Conservation (phyloP, 2,329 filamentous ascomycete genomes). For the Exophiala lecanii-corni region DNA sequence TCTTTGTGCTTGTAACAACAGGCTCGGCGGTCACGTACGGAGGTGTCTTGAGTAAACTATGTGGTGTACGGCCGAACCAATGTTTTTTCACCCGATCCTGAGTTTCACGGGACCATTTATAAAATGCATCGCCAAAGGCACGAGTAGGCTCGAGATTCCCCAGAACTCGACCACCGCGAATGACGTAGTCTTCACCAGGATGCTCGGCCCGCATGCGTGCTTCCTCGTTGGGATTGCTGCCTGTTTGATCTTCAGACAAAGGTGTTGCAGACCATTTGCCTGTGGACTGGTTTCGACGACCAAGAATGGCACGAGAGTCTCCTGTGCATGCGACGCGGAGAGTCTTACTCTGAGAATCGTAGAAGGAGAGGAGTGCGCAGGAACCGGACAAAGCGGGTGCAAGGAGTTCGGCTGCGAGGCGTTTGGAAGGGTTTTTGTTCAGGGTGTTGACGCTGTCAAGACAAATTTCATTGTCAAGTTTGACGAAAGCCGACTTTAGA, state of each 20-base stretch:
- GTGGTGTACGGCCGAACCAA: slow-evolving; percentile 82
- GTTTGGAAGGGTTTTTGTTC: slow-evolving; percentile 79
- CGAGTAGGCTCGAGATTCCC: slow-evolving; percentile 88
- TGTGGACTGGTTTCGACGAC: slow-evolving; percentile 62
- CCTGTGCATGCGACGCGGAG: slow-evolving; percentile 93
- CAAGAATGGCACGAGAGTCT: slow-evolving; percentile 91
- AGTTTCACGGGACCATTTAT: slow-evolving; percentile 89
- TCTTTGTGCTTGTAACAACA: slow-evolving; percentile 85
- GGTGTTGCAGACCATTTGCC: slow-evolving; percentile 92
- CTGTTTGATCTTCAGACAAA: slow-evolving; percentile 90
- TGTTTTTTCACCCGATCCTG: slow-evolving; percentile 75
- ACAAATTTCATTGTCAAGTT: slow-evolving; percentile 89
- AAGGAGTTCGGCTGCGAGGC: slow-evolving; percentile 84
- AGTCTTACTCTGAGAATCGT: slow-evolving; percentile 80
- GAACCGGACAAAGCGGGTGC: slow-evolving; percentile 95
- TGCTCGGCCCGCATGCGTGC: slow-evolving; percentile 79
- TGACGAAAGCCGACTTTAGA: slow-evolving; percentile 86
- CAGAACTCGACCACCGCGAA: slow-evolving; percentile 82
- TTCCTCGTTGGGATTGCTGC: slow-evolving; percentile 78
- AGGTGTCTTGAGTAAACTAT: slow-evolving; percentile 75
- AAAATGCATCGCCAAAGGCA: slow-evolving; percentile 92
- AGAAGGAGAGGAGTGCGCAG: slow-evolving; percentile 92
- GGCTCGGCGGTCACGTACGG: slow-evolving; percentile 98
- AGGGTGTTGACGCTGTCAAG: slow-evolving; percentile 90
- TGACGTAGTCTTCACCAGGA: slow-evolving; percentile 75